Evolutionary conservation across 1,139 yeast species (phyloP), one percentile per base, ranked within the genome.

Genomic region (Yamadazyma aaseri): DNA sequence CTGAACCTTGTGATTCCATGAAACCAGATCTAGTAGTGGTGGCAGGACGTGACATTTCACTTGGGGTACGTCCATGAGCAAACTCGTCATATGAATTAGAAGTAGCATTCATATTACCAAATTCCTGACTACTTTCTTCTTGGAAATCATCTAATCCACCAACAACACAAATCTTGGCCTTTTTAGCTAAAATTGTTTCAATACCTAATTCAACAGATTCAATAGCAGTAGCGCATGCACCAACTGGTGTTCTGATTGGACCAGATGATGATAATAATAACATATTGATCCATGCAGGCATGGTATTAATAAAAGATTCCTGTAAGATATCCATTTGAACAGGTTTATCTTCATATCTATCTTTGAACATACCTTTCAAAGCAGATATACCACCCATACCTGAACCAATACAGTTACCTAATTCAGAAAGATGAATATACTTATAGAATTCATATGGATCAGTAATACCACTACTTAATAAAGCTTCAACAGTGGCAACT

Each of bases 341-440:
- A 39, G 96, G 96, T 63, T 74, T 75, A 59, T 92, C 98, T 50
- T 79, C 72, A 71, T 73, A 90, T 71, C 98, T 82, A 60, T 90
- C 96, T 68, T 78, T 89, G 74, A 89, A 92, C 97, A 92, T 92
- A 52, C 97, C 97, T 65, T 95, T 86, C 58, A 92, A 71, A 38
- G 98, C 98, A 51, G 84, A 64, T 49, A 90, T 95, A 82, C 98
- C 98, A 68, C 98, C 98, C 95, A 92, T 90, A 79, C 98, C 98
- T 39, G 97, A 89, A 73, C 98, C 98, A 34, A 96, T 85, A 76
- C 97, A 89, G 79, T 92, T 92, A 73, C 98, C 98, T 50, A 92
- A 90, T 68, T 92, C 97, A 33, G 97, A 89, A 43, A 92, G 95
- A 63, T 92, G 98, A 38, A 94, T 96, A 58, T 92, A 94, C 69